Conservation (phyloP, 768 basidiomycete species). For the Auriscalpium vulgare region DNA sequence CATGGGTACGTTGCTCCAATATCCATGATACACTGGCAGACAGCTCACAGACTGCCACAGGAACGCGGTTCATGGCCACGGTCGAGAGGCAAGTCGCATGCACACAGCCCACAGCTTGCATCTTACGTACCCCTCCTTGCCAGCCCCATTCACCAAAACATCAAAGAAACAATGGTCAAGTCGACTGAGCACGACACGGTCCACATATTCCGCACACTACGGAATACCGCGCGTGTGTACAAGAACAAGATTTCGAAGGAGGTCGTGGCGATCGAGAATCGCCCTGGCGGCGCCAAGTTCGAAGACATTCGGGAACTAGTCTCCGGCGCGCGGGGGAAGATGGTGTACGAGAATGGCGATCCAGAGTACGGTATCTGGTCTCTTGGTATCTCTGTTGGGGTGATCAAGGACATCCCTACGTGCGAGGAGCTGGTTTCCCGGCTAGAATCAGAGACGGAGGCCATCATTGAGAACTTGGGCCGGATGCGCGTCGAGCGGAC, state of each 20-base stretch:
- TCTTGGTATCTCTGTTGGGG: slow-evolving; percentile 54
- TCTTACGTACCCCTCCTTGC: neutral
- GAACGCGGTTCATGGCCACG: slow-evolving; percentile 90
- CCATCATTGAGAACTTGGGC: slow-evolving; percentile 45
- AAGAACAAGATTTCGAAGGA: slow-evolving; percentile 79
- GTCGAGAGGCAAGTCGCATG: slow-evolving; percentile 52
- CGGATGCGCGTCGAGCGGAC: slow-evolving; percentile 18
- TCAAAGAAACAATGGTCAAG: slow-evolving; percentile 84
- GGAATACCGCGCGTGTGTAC: slow-evolving; percentile 79
- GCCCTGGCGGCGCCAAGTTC: slow-evolving; percentile 82
- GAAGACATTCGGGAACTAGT: slow-evolving; percentile 76
- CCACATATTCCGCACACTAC: slow-evolving; percentile 85
- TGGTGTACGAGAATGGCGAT: slow-evolving; percentile 81
- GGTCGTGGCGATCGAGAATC: slow-evolving; percentile 76
- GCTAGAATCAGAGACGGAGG: slow-evolving; percentile 72
- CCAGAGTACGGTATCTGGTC: slow-evolving; percentile 84
- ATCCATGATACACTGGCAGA: neutral
- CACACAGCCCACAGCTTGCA: neutral
- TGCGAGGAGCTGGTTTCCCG: slow-evolving; percentile 61
- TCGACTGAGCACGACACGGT: slow-evolving; percentile 78
- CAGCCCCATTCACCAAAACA: slow-evolving; percentile 79
- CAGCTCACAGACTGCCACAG: slow-evolving; percentile 11
- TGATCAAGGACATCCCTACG: slow-evolving; percentile 80
- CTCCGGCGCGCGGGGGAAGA: slow-evolving; percentile 56
- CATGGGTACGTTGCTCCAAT: slow-evolving; percentile 43